Evolutionary conservation across 2,329 filamentous ascomycete species (phyloP).

Genomic region (Fusarium cicatricum): DNA sequence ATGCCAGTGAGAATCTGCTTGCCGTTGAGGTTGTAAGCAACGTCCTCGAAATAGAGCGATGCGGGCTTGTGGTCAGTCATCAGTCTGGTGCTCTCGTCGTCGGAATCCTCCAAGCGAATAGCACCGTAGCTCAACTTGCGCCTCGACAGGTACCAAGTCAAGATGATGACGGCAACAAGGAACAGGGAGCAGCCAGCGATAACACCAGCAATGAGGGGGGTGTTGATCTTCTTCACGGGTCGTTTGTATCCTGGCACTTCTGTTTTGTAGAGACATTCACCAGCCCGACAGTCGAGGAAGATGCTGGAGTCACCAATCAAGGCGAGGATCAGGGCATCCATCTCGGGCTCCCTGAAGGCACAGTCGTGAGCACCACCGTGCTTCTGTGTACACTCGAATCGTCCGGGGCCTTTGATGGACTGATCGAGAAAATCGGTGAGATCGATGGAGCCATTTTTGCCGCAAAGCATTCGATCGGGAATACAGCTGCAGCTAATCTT

Average conservation of each 20-base stretch:
- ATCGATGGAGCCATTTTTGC: constrained; percentile 89
- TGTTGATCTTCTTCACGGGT: constrained; percentile 95
- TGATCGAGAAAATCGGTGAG: constrained; percentile 87
- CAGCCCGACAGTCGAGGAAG: constrained; percentile 79
- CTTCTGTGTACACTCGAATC: constrained; percentile 76
- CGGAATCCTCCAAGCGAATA: constrained; percentile 87
- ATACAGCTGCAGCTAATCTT: constrained; percentile 89
- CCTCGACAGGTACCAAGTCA: constrained; percentile 88
- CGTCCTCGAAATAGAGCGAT: constrained; percentile 85
- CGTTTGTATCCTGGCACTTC: constrained; percentile 90
- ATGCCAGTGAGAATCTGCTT: constrained; percentile 85
- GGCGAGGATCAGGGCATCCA: constrained; percentile 87
- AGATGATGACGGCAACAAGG: constrained; percentile 83
- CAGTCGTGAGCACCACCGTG: constrained; percentile 72
- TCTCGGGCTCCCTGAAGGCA: constrained; percentile 87
- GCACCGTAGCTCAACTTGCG: constrained; percentile 74
- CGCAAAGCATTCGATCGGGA: constrained; percentile 91
- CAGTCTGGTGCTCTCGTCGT: constrained; percentile 85
- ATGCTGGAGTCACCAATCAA: constrained; percentile 96
- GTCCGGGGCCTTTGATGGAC: constrained; percentile 85
- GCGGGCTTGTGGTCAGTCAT: constrained; percentile 93
- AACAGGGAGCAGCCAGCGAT: constrained; percentile 89
- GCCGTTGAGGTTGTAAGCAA: constrained; percentile 86
- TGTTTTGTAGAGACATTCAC: constrained; percentile 92
- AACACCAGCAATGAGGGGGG: constrained; percentile 90